Evolutionary conservation across 176 grass and related monocot genomes (phyloP), one percentile per base, ranked within the genome.

Genomic region (Triticum urartu): DNA sequence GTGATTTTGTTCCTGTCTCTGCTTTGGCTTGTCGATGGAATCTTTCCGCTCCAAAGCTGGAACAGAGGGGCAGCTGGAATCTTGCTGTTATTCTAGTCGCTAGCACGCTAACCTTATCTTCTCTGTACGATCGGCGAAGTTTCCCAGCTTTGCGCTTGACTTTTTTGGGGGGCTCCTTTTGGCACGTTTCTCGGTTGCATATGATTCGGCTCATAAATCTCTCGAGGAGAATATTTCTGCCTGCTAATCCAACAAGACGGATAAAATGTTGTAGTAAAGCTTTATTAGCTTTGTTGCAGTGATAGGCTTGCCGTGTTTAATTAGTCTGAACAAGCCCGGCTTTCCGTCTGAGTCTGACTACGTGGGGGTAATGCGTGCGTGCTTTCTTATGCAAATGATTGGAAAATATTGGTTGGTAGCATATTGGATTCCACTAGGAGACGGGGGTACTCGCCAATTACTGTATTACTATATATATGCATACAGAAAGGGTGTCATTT

Each of bases 391-490:
- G 78, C 33, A 56, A 91, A 78, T 82, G 78, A 72, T 85, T 91
- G 71, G 20, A 24, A 58, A 71, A 33, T 32, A 65, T 72, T 81
- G 79, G 82, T 81, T 88, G 90, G 70, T 88, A 69, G 69, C 40
- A 85, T 72, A 81, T 88, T 88, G 86, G 86, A 88, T 88, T 81
- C 90, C 90, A 91, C 82, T 91, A 85, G 21, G 54, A 64, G 74
- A 45, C 35, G 17, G 43, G 42, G 47, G 59, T 83, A 72, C 54
- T 78, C 72, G 38, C 34, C 50, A 78, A 80, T 60, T 78, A 58
- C 65, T 59, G 56, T 59, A 59, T 59, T 35, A 36, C 1, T 68
- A 35, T 70, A 39, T 70, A 58, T n/a, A 25, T 56, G 50, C 32
- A 59, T 66, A 87, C 50, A 76, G 28, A 81, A 85, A 54, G 48